These are phyloP conservation scores for Camellia granthamiana DNA, from an alignment of 148 eudicot genomes.

Conservation along the genomic window DNA sequence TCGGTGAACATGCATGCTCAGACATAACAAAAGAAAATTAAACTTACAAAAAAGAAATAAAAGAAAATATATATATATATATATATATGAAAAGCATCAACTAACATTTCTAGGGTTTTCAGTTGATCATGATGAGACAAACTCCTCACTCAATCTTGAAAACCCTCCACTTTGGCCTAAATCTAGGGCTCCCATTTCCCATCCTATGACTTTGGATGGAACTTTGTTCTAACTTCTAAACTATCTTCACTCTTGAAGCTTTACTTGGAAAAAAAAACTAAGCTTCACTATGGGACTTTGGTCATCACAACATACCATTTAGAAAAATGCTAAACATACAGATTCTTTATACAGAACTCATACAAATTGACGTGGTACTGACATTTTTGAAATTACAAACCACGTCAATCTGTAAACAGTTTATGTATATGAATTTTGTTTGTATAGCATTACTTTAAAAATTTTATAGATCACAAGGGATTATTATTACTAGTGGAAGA, in stretches of 20 bases:
- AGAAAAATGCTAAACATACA: no score
- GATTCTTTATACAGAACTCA: no score
- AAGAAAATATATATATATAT: no score
- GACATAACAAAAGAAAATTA: conserved; percentile 4
- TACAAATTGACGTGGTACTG: no score
- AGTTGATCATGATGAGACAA: neutral
- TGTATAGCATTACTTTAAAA: no score
- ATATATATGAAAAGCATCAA: neutral
- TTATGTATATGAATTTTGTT: no score
- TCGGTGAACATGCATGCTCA: neutral
- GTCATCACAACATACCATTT: no score
- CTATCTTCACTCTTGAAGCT: neutral
- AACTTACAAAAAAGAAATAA: neutral
- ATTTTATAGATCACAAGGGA: neutral
- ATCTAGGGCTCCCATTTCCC: neutral
- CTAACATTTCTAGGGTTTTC: conserved; percentile 14
- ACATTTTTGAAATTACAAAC: no score
- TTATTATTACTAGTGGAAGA: conserved; percentile 27
- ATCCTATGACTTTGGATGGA: neutral
- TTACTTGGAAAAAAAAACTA: neutral
- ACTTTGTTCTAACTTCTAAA: neutral
- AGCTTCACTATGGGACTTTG: neutral
- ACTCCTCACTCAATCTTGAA: neutral
- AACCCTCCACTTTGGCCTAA: neutral
- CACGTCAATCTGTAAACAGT: no score